These are phyloP conservation scores for barley (Hordeum vulgare) DNA, from an alignment of 176 grass and related monocot species.

Conservation along the genomic window MorexV3_pseudomolecules_assembly NC_058518.1:245854385-245854884, in stretches of 20 bases:
- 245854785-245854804: constrained; percentile 96
- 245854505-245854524: constrained; percentile 85
- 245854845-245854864: constrained; percentile 40
- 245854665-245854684: not conserved
- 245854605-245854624: constrained; percentile 99
- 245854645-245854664: not conserved
- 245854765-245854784: constrained; percentile 80
- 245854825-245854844: constrained; percentile 88
- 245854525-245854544: constrained; percentile 83
- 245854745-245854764: constrained; percentile 92
- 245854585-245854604: constrained; percentile 94
- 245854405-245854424: constrained; percentile 99
- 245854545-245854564: constrained; percentile 97
- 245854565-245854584: constrained; percentile 97
- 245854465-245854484: constrained; percentile 84
- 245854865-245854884: not conserved
- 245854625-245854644: not conserved
- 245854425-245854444: constrained; percentile 66
- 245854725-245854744: constrained; percentile 52
- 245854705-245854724: constrained; percentile 3
- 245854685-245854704: not conserved
- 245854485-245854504: constrained; percentile 84
- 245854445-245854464: constrained; percentile 79
- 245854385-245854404: constrained; percentile 88
- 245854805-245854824: constrained; percentile 91